Percentiles rank a stretch among this genome's conserved stretches.
Conservation (phyloP, 495 filamentous ascomycete species). For the Cladorrhinum samala region DNA sequence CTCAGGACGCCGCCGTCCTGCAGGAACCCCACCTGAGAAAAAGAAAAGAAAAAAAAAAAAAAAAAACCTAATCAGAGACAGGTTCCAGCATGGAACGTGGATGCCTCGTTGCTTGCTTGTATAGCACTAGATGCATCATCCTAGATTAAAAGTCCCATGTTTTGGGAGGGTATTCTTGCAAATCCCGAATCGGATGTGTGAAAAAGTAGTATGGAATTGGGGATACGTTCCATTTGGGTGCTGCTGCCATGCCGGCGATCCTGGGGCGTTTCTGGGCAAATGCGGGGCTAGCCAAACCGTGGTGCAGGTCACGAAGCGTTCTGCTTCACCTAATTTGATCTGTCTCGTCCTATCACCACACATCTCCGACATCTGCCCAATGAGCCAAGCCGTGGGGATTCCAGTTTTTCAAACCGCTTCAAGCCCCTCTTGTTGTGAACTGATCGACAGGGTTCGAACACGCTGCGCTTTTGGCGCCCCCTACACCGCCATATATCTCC, state of each 20-base stretch:
- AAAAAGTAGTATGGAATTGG: too few relatives aligned
- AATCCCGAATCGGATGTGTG: too few relatives aligned
- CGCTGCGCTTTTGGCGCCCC: not conserved
- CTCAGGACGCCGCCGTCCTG: not conserved
- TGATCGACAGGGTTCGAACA: conserved; percentile 2
- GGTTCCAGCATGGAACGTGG: not conserved
- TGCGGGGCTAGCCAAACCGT: not conserved
- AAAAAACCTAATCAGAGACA: too few relatives aligned
- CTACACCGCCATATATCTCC: not conserved
- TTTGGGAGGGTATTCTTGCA: not conserved
- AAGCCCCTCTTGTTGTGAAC: not conserved
- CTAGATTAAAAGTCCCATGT: not conserved
- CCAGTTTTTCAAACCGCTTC: not conserved
- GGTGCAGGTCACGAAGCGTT: not conserved
- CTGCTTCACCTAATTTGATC: not conserved
- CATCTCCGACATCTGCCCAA: not conserved
- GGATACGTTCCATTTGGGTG: too few relatives aligned
- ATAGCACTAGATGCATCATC: not conserved
- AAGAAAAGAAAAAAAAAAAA: too few relatives aligned
- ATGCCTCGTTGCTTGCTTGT: not conserved
- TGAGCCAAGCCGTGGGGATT: not conserved
- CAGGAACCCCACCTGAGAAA: too few relatives aligned
- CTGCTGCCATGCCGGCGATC: not conserved
- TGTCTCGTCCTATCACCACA: not conserved
- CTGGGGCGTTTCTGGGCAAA: not conserved